Percentiles rank a stretch among this genome's conserved stretches.
phyloP scores from a whole-genome alignment of 352 stramenopile species.

The Globisporangium abappressorium region DNA sequence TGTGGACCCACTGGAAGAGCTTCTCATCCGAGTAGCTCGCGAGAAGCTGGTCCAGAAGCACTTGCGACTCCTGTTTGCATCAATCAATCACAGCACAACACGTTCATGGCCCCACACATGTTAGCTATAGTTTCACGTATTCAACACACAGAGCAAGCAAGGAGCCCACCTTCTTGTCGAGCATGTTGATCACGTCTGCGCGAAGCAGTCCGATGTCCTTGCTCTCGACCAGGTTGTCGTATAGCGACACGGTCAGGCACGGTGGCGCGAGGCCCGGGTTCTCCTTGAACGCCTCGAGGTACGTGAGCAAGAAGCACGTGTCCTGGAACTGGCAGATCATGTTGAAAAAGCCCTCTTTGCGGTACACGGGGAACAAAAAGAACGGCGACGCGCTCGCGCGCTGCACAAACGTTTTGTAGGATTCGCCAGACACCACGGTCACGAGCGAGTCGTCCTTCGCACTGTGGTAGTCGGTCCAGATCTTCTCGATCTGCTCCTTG shows the following conservation, averaged over 20 bases:
- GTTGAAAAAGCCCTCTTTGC: conserved; percentile 84
- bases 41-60: conserved; percentile 61
- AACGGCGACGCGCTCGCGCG: conserved; percentile 58
- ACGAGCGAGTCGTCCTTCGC: conserved; percentile 74
- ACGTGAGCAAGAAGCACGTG: conserved; percentile 86
- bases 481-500: conserved; percentile 48
- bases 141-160: background rate
- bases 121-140: background rate
- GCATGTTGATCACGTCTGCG: conserved; percentile 83
- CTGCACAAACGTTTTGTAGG: conserved; percentile 45
- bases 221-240: conserved; percentile 64
- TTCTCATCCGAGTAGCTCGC: conserved; percentile 66
- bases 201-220: conserved; percentile 76
- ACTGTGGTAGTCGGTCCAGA: conserved; percentile 81
- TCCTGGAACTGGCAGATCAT: conserved; percentile 89
- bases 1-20: conserved; percentile 70
- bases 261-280: conserved; percentile 72
- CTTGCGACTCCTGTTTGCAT: conserved; percentile 49
- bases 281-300: conserved; percentile 86
- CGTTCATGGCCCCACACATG: background rate
- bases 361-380: conserved; percentile 84
- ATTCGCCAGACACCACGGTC: conserved; percentile 32
- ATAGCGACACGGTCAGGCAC: conserved; percentile 80
- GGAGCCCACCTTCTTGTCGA: conserved; percentile 63
- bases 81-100: background rate